A percentile compares a stretch with the other conserved stretches of the same genome.
phyloP scores from a whole-genome alignment of 176 grass and related monocot genomes.

The Triticum urartu region DNA sequence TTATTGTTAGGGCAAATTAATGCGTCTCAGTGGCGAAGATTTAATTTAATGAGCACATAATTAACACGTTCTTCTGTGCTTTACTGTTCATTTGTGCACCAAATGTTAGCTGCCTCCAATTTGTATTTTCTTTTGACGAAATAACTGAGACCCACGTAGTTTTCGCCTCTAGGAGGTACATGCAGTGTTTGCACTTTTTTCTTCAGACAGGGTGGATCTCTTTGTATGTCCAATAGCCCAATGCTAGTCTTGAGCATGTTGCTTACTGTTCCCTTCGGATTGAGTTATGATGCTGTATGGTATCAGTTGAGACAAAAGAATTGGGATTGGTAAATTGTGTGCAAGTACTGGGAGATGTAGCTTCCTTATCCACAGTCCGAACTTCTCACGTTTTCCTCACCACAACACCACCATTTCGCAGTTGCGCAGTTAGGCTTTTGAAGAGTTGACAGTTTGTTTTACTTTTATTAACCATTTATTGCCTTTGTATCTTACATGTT shows the following conservation, averaged over 20 bases:
- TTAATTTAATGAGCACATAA: not conserved
- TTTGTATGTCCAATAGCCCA: not conserved
- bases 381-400: not conserved
- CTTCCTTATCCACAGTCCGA: not conserved
- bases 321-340: not conserved
- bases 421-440: not conserved
- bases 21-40: not conserved
- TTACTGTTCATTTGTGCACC: not conserved
- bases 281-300: not conserved
- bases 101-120: not conserved
- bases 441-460: slow-evolving; percentile 4
- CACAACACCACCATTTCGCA: not conserved
- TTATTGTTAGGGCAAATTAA: not conserved
- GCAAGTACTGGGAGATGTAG: not conserved
- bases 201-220: not conserved
- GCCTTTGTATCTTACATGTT: not conserved
- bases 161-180: not conserved
- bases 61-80: not conserved
- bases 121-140: not conserved
- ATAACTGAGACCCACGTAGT: not conserved
- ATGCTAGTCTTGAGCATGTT: not conserved
- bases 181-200: not conserved
- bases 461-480: not conserved
- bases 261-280: not conserved
- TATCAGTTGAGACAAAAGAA: not conserved